Conservation (phyloP, 176 grass and related monocot species). For the Musa beccarii region DNA sequence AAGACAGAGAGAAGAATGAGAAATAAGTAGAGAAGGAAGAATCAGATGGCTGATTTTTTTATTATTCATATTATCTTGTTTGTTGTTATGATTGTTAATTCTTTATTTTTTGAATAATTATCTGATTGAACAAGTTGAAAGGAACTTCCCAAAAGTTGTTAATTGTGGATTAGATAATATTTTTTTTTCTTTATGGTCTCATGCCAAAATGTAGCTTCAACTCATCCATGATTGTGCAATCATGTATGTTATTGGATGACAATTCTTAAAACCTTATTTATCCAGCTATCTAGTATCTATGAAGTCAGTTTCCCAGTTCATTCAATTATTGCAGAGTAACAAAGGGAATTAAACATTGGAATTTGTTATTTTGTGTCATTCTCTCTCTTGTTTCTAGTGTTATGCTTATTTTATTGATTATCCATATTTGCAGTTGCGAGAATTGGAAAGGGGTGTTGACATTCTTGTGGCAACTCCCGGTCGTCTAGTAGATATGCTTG, state of each 20-base stretch:
- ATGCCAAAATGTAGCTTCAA: background rate
- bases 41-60: too few relatives aligned
- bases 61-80: background rate
- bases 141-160: background rate
- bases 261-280: background rate
- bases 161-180: background rate
- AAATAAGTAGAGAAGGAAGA: too few relatives aligned
- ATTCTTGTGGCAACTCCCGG: constrained; percentile 98
- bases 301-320: background rate
- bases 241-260: background rate
- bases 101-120: background rate
- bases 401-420: background rate
- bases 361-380: background rate
- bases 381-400: background rate
- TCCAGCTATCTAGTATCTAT: background rate
- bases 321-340: too few relatives aligned
- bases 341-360: background rate
- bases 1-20: too few relatives aligned
- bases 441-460: constrained; percentile 90
- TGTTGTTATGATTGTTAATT: background rate
- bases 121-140: background rate
- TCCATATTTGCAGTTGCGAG: constrained; percentile 49
- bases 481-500: constrained; percentile 84
- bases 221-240: background rate
- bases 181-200: background rate